These are phyloP conservation scores for Podaxis carcinomalis DNA, from an alignment of 768 basidiomycete genomes.

Conservation along the genomic window DNA sequence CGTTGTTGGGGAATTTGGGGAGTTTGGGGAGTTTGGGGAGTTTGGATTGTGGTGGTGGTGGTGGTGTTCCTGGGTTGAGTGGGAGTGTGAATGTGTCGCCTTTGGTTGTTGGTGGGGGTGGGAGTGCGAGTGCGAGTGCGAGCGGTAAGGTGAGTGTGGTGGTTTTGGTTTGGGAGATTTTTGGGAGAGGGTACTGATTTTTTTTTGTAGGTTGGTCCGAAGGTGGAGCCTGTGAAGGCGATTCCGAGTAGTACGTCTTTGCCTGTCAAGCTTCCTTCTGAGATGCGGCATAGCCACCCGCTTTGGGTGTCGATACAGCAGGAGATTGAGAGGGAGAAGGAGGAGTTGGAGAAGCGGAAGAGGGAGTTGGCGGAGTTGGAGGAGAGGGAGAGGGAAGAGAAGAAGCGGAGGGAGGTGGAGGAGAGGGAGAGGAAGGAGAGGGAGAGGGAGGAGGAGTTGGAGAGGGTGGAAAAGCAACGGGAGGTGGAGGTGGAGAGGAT, in stretches of 20 bases:
- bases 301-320: not conserved
- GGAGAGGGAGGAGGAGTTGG: not conserved
- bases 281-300: not conserved
- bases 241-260: not conserved
- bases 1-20: no score
- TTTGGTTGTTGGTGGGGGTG: not conserved
- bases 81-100: not conserved
- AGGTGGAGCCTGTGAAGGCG: not conserved
- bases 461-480: not conserved
- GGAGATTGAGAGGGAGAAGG: not conserved
- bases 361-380: slow-evolving; percentile 1
- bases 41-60: not conserved
- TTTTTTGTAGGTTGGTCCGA: not conserved
- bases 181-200: not conserved
- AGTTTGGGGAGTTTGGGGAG: no score
- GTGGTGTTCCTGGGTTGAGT: not conserved
- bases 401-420: not conserved
- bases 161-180: no score
- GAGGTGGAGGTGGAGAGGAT: not conserved
- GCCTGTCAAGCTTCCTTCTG: not conserved
- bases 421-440: not conserved
- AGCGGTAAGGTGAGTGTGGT: no score
- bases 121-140: no score
- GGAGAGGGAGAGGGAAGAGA: not conserved
- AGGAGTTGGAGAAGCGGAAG: slow-evolving; percentile 9